A percentile compares a stretch with the other conserved stretches of the same genome.
Evolutionary conservation across 1,139 yeast species (phyloP).

Genomic region (Sugiyamaella xylanicola): DNA sequence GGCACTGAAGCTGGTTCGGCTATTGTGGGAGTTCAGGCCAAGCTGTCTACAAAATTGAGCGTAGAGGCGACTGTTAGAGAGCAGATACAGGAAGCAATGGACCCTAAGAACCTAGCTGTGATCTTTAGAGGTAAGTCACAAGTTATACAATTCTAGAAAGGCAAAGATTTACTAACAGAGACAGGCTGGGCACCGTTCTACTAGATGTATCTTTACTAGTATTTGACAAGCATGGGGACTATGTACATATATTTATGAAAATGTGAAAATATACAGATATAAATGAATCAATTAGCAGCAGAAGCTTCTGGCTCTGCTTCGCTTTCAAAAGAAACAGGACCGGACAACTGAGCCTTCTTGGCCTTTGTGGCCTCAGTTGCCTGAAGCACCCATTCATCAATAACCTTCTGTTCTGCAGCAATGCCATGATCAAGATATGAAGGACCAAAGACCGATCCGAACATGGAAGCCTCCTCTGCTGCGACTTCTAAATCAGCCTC

Average conservation of each 20-base stretch:
- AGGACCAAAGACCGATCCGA: conserved; percentile 71
- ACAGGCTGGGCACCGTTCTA: conserved; percentile 34
- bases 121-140: conserved; percentile 90
- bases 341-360: conserved; percentile 30
- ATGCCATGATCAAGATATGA: conserved; percentile 68
- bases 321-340: conserved; percentile 20
- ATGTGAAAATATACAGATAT: neutral
- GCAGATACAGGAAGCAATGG: conserved; percentile 74
- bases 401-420: conserved; percentile 65
- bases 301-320: conserved; percentile 17
- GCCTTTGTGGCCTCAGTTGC: conserved; percentile 50
- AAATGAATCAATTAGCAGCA: neutral
- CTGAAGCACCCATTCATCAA: conserved; percentile 71
- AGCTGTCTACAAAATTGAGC: conserved; percentile 72
- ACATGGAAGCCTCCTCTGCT: conserved; percentile 82
- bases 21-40: conserved; percentile 67
- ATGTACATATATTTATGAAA: conserved; percentile 9
- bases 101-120: conserved; percentile 65
- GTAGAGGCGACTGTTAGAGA: conserved; percentile 84
- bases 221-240: neutral
- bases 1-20: conserved; percentile 84
- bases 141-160: too few species aligned
- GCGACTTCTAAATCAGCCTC: conserved; percentile 76
- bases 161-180: conserved; percentile 2
- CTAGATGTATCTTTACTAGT: conserved; percentile 7